phyloP scores from a whole-genome alignment of 2,329 filamentous ascomycete genomes.

The Pseudogymnoascus sp. region DNA sequence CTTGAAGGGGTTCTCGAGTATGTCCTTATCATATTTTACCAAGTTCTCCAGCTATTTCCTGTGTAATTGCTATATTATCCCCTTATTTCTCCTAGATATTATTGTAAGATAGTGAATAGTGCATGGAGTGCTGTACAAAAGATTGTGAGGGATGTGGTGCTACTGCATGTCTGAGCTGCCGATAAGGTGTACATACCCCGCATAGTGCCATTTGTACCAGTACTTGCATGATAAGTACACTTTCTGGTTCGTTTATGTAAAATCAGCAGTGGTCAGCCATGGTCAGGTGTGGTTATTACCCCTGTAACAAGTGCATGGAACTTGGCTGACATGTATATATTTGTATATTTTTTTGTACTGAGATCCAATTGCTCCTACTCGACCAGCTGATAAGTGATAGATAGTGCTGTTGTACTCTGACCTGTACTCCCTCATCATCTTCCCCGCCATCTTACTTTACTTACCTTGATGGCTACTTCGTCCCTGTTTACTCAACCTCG shows the following conservation, averaged over 20 bases:
- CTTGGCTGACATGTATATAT: background rate
- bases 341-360: background rate
- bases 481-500: background rate
- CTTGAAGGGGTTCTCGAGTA: background rate
- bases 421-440: background rate
- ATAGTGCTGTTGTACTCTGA: background rate
- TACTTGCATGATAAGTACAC: background rate
- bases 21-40: background rate
- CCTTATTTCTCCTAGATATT: background rate
- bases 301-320: background rate
- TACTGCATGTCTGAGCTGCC: background rate
- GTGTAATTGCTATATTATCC: background rate
- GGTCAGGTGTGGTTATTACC: background rate
- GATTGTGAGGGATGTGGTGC: background rate
- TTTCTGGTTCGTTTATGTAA: background rate
- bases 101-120: background rate
- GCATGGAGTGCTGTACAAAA: background rate
- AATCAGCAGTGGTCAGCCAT: background rate
- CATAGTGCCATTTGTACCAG: background rate
- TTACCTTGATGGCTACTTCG: background rate
- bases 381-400: background rate
- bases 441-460: background rate
- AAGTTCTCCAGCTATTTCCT: background rate
- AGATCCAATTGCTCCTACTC: background rate
- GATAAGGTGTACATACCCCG: slow-evolving; percentile 8